These are phyloP conservation scores for Schizosaccharomyces osmophilus DNA, from an alignment of 805 yeast genomes.

Conservation along the genomic window DNA sequence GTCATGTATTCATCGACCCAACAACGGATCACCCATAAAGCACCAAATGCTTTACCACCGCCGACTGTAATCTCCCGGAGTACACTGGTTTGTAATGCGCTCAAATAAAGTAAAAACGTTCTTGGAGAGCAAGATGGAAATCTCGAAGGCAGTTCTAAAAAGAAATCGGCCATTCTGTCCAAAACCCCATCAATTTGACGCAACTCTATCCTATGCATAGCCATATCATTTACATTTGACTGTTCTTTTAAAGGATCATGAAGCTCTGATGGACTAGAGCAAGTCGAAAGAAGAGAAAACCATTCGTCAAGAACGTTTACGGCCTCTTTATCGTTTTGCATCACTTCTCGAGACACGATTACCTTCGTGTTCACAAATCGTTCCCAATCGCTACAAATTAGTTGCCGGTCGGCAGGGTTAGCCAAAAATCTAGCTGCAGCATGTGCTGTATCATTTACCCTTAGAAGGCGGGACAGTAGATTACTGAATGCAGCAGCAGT, in stretches of 20 bases:
- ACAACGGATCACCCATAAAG: slow-evolving; percentile 55
- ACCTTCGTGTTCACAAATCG: slow-evolving; percentile 23
- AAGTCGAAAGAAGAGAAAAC: neutral
- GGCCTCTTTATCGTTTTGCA: neutral
- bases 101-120: slow-evolving; percentile 27
- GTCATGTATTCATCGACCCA: slow-evolving; percentile 54
- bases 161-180: slow-evolving; percentile 18
- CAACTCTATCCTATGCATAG: neutral
- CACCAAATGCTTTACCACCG: slow-evolving; percentile 36
- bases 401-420: slow-evolving; percentile 19
- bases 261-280: neutral
- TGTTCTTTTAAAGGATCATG: neutral
- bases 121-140: slow-evolving; percentile 31
- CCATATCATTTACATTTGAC: neutral
- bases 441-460: slow-evolving; percentile 29
- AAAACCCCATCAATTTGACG: slow-evolving; percentile 9
- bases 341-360: slow-evolving; percentile 22
- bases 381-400: slow-evolving; percentile 37
- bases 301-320: slow-evolving; percentile 1
- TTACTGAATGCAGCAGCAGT: slow-evolving; percentile 30
- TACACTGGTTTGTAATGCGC: slow-evolving; percentile 31
- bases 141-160: slow-evolving; percentile 20
- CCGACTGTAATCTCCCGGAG: slow-evolving; percentile 35
- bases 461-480: slow-evolving; percentile 28
- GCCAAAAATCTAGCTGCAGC: slow-evolving; percentile 25